Percentiles rank a stretch among this genome's conserved stretches.
phyloP scores from a whole-genome alignment of 805 yeast species.

The Barnettozyma pratensis region DNA sequence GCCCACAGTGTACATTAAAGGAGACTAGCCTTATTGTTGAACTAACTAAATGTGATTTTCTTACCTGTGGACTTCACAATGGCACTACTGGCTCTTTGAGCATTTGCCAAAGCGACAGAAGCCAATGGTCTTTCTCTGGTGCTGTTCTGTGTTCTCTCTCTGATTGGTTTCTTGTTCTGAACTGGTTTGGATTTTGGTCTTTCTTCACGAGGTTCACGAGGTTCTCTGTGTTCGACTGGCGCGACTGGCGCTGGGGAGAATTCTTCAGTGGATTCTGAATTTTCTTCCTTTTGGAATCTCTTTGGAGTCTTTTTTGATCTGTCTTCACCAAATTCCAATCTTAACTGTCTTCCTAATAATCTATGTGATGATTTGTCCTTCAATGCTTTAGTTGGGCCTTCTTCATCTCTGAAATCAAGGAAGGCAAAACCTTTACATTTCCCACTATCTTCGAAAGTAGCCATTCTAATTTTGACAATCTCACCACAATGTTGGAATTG shows the following conservation, averaged over 20 bases:
- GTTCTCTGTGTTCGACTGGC: no score
- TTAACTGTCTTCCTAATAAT: constrained; percentile 66
- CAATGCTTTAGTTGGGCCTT: constrained; percentile 79
- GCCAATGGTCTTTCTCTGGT: constrained; percentile 39
- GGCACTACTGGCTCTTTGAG: constrained; percentile 85
- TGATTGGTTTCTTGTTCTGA: constrained; percentile 18
- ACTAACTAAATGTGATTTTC: constrained; percentile 42
- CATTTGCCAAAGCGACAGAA: constrained; percentile 81
- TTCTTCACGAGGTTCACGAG: not conserved
- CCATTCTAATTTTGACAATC: constrained; percentile 82
- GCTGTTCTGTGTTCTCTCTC: constrained; percentile 18
- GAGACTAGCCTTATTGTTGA: not conserved
- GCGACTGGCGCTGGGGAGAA: no score
- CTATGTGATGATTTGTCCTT: constrained; percentile 62
- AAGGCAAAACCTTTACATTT: constrained; percentile 97
- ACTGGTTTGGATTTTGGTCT: constrained; percentile 16
- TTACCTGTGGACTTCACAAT: constrained; percentile 90
- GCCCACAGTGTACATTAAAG: no score
- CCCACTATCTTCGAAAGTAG: constrained; percentile 95
- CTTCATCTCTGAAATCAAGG: constrained; percentile 75
- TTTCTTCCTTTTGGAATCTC: constrained; percentile 17
- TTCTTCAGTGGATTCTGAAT: no score
- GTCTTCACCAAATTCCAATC: constrained; percentile 94
- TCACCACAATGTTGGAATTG: constrained; percentile 93
- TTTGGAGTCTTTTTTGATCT: constrained; percentile 60